Evolutionary conservation across 495 filamentous ascomycete species (phyloP).

Genomic region (Aspergillus steynii): DNA sequence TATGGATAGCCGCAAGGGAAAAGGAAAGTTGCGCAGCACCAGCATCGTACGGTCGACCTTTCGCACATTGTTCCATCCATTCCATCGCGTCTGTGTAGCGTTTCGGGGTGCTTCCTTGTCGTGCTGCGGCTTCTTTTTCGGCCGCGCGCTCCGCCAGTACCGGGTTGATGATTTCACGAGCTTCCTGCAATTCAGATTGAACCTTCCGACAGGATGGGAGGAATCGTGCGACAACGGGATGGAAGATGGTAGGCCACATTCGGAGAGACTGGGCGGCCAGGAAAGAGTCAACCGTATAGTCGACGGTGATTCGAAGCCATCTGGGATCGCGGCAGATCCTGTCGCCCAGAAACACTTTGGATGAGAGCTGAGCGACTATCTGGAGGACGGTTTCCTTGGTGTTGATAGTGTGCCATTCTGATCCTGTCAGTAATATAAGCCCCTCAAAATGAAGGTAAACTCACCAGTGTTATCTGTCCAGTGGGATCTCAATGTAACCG

Average conservation of each 20-base stretch:
- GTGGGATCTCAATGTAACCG: constrained; percentile 2
- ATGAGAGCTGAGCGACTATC: constrained; percentile 52
- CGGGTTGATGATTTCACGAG: constrained; percentile 23
- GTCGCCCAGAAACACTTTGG: constrained; percentile 52
- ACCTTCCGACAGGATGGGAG: constrained; percentile 21
- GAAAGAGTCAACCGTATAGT: constrained; percentile 50
- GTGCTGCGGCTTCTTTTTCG: constrained; percentile 10
- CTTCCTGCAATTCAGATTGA: constrained; percentile 16
- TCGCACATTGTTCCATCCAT: constrained; percentile 26
- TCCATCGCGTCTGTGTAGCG: constrained; percentile 23
- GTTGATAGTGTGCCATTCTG: constrained; percentile 36
- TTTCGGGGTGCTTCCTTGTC: not conserved
- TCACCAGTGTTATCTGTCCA: constrained; percentile 20
- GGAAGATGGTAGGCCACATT: constrained; percentile 24
- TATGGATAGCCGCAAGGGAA: constrained; percentile 33
- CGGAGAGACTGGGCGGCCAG: constrained; percentile 18
- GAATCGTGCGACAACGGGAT: constrained; percentile 24
- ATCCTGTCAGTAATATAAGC: constrained; percentile 3
- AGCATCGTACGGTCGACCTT: constrained; percentile 19
- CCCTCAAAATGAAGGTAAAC: not conserved
- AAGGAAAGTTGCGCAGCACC: constrained; percentile 21
- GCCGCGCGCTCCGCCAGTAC: constrained; percentile 19
- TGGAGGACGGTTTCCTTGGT: constrained; percentile 8
- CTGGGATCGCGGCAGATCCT: constrained; percentile 49
- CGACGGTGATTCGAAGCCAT: constrained; percentile 51